Evolutionary conservation across 1,284 basidiomycete species (phyloP).

Genomic region (Melampsora occidentalis): DNA sequence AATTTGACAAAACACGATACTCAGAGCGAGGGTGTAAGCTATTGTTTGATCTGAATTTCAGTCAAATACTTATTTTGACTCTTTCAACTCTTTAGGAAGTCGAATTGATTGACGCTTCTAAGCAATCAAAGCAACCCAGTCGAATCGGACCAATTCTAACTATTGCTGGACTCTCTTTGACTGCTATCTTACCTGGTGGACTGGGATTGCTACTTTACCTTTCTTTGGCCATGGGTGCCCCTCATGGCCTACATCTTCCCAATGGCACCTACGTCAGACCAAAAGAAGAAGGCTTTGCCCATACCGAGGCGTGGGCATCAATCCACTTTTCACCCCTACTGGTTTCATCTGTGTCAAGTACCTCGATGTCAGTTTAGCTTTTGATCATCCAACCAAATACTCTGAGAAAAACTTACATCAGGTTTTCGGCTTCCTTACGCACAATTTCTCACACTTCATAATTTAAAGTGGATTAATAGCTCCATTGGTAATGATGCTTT

Average conservation of each 20-base stretch:
- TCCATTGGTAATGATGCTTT: neutral
- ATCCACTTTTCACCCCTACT: neutral
- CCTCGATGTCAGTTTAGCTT: neutral
- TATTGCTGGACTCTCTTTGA: neutral
- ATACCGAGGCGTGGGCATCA: neutral
- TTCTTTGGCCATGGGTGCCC: neutral
- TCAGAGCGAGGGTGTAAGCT: too few relatives aligned
- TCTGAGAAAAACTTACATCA: neutral
- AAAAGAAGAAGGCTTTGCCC: neutral
- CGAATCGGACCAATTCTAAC: neutral
- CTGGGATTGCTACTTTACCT: neutral
- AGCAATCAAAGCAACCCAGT: neutral
- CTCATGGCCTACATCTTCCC: neutral
- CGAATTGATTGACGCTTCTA: too few relatives aligned
- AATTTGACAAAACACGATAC: too few relatives aligned
- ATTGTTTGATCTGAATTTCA: too few relatives aligned
- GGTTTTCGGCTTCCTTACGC: too few relatives aligned
- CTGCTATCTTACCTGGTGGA: neutral
- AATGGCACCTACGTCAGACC: constrained; percentile 10
- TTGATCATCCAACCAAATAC: neutral
- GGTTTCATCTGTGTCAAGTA: constrained; percentile 1
- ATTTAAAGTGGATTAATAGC: neutral
- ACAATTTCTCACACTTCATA: neutral
- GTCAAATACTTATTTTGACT: too few relatives aligned
- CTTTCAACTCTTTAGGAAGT: too few relatives aligned